These are phyloP conservation scores for Raphanus raphanistrum DNA, from an alignment of 345 rosid genomes.

Conservation along the genomic window DNA sequence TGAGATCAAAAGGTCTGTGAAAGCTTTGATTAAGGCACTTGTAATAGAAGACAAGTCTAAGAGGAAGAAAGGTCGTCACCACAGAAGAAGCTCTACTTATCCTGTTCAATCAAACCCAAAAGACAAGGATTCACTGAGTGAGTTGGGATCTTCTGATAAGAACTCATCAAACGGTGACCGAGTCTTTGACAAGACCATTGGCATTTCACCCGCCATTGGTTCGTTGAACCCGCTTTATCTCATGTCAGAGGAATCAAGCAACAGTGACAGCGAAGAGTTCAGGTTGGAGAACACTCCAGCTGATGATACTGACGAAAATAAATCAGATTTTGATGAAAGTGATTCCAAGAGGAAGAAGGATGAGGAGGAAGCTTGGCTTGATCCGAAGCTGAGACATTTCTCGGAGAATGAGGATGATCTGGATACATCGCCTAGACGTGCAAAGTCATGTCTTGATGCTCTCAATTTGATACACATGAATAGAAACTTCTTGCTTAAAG, in stretches of 20 bases:
- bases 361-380: conserved; percentile 31
- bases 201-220: conserved; percentile 30
- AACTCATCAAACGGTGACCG: conserved; percentile 25
- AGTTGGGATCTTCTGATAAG: conserved; percentile 29
- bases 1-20: conserved; percentile 53
- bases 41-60: conserved; percentile 54
- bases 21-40: conserved; percentile 60
- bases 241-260: conserved; percentile 40
- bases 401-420: conserved; percentile 34
- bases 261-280: conserved; percentile 37
- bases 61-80: conserved; percentile 58
- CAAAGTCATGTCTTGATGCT: conserved; percentile 54
- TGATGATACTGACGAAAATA: conserved; percentile 37
- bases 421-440: conserved; percentile 33
- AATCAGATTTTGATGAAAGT: conserved; percentile 35
- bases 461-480: conserved; percentile 53
- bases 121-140: conserved; percentile 34
- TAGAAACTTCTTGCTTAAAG: conserved; percentile 49
- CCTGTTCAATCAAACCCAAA: conserved; percentile 41
- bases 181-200: conserved; percentile 16
- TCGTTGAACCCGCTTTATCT: conserved; percentile 32
- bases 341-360: conserved; percentile 20
- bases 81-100: conserved; percentile 49
- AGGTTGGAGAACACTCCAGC: conserved; percentile 14
- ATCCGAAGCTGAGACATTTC: conserved; percentile 31